Conservation (phyloP, 169 alveolate genomes). For the Perkinsus marinus region DNA sequence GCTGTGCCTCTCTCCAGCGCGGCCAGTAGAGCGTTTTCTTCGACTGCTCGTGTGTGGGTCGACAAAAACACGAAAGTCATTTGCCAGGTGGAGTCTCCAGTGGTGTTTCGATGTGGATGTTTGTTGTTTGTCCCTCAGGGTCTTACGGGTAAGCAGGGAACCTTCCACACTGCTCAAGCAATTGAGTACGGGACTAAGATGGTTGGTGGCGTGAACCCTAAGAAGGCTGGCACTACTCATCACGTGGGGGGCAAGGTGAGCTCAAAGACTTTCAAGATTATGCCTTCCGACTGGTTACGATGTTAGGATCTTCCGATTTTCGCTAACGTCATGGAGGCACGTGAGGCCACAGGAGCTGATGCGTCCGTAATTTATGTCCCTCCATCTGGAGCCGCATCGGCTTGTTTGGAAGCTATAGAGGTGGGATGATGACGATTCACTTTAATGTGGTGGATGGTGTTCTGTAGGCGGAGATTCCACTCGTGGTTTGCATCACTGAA, state of each 20-base stretch:
- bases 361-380: conserved; percentile 91
- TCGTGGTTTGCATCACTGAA: conserved; percentile 91
- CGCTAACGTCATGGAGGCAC: conserved; percentile 37
- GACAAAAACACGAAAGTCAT: conserved; percentile 73
- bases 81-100: conserved; percentile 56
- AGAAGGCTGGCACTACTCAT: conserved; percentile 59
- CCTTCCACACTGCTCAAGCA: conserved; percentile 75
- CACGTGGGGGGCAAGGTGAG: background rate
- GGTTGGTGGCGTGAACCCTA: conserved; percentile 83
- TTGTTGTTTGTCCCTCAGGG: conserved; percentile 9
- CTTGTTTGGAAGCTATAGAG: conserved; percentile 83
- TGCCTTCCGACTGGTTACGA: conserved; percentile 34
- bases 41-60: conserved; percentile 60
- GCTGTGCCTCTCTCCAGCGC: background rate
- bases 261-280: background rate
- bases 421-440: background rate
- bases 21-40: conserved; percentile 18
- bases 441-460: no score
- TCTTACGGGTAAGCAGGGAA: conserved; percentile 45
- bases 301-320: conserved; percentile 11
- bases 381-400: conserved; percentile 83
- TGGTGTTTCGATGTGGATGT: conserved; percentile 5
- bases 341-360: conserved; percentile 62
- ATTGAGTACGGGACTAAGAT: conserved; percentile 71
- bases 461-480: conserved; percentile 68